Evolutionary conservation across 2,329 filamentous ascomycete species (phyloP), one percentile per base, ranked within the genome.

Genomic region (Elsinoe fawcettii): DNA sequence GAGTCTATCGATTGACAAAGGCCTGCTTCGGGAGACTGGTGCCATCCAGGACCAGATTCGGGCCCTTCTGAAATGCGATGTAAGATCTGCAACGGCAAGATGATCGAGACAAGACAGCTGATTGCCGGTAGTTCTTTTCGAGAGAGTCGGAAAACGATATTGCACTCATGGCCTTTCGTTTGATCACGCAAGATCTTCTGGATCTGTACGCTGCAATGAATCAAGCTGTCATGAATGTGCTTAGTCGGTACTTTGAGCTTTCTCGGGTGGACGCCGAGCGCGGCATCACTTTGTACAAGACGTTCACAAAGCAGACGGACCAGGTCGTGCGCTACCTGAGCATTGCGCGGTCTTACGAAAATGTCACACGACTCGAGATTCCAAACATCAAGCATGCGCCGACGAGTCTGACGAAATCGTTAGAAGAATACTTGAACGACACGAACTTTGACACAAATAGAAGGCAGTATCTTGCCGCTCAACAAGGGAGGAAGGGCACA

Each of bases 161-260:
- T 64, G 95, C 90, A 8, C 80, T 97, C 63, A 95, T 90, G 8
- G 91, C 95, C 25, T 99, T 97, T 69, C 83, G 93, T 59, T 77
- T 99, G 61, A 77, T 99, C 56, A 95, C 95, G 18, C 78, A 96
- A 66, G 93, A 99, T 71, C 77, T 99, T 36, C 74, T 99, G 60
- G 85, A 88, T 12, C 77, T 99, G 56, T 99, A 96, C 75, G 90
- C 95, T 66, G 89, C 93, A 47, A 86, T 96, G 74, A 99, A 99
- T 68, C 90, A 96, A 73, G 93, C 89, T 51, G 88, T 96, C 68
- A 99, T 99, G 74, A 96, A 95, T 71, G 90, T 99, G 59, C 77
- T 99, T 58, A 90, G 92, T 65, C 89, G 95, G 72, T 99, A 97
- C 72, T 99, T 99, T 66, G 93, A 99, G 74, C 92, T 99, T 87